Percentiles rank a stretch among this genome's conserved stretches.
These are phyloP conservation scores for Chalciporus piperatoides DNA, from an alignment of 1,284 basidiomycete species.

Conservation along the genomic window DNA sequence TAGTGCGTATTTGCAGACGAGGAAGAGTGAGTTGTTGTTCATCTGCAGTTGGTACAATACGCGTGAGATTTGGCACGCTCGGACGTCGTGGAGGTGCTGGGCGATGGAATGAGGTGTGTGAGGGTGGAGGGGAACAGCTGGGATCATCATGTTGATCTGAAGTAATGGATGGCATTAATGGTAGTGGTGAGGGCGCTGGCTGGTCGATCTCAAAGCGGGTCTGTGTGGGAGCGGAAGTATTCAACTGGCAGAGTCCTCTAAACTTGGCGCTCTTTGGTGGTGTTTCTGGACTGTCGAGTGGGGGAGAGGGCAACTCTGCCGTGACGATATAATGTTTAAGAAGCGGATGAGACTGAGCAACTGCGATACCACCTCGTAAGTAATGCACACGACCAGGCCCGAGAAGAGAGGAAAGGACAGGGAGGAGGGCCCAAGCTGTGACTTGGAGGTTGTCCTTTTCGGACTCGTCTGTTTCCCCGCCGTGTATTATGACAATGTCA, in stretches of 20 bases:
- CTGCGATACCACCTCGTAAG: constrained; percentile 64
- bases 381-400: constrained; percentile 54
- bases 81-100: constrained; percentile 53
- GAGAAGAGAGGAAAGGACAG: constrained; percentile 54
- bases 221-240: constrained; percentile 52
- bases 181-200: constrained; percentile 34
- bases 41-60: constrained; percentile 49
- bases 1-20: constrained; percentile 54
- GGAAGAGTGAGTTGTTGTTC: constrained; percentile 43
- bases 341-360: constrained; percentile 52
- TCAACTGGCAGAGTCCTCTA: constrained; percentile 60
- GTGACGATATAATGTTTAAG: constrained; percentile 42
- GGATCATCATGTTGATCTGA: constrained; percentile 42
- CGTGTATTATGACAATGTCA: constrained; percentile 62
- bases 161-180: constrained; percentile 38
- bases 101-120: constrained; percentile 54
- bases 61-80: constrained; percentile 58
- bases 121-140: constrained; percentile 63
- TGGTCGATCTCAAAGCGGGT: constrained; percentile 56
- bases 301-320: constrained; percentile 11
- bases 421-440: constrained; percentile 64
- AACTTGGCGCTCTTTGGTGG: constrained; percentile 34
- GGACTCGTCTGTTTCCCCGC: constrained; percentile 68
- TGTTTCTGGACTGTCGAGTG: constrained; percentile 8
- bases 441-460: constrained; percentile 52